Evolutionary conservation across 805 yeast genomes (phyloP).

Genomic region (Jamesozyma lodderae): DNA sequence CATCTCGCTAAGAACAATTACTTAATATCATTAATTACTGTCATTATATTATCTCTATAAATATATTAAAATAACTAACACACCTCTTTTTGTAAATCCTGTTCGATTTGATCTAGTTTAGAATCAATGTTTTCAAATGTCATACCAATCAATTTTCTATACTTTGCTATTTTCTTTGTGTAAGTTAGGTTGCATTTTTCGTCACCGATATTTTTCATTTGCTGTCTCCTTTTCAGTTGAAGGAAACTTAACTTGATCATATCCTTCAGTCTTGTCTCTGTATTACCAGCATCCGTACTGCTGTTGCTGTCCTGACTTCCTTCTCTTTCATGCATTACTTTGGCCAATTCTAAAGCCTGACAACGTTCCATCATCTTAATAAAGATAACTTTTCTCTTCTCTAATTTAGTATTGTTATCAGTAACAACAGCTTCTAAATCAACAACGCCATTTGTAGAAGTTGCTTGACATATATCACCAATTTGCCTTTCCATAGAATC

Average conservation of each 20-base stretch:
- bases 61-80: too few species aligned
- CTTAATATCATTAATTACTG: too few species aligned
- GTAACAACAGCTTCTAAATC: not conserved
- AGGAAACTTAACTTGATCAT: constrained; percentile 39
- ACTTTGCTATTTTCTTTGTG: constrained; percentile 58
- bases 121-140: constrained; percentile 72
- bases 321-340: constrained; percentile 49
- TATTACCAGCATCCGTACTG: not conserved
- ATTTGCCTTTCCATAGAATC: not conserved
- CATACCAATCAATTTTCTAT: constrained; percentile 71
- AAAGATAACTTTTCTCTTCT: constrained; percentile 1
- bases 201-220: constrained; percentile 42
- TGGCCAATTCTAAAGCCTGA: constrained; percentile 54
- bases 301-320: not conserved
- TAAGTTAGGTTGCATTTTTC: constrained; percentile 37
- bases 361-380: constrained; percentile 44
- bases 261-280: constrained; percentile 16
- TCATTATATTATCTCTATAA: too few species aligned
- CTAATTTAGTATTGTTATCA: not conserved
- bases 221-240: constrained; percentile 41
- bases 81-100: constrained; percentile 30
- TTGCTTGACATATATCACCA: not conserved
- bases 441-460: not conserved
- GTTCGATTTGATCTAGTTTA: constrained; percentile 69
- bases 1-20: too few species aligned